Conservation (phyloP, 495 filamentous ascomycete species). For the Podospora pseudopauciseta region DNA sequence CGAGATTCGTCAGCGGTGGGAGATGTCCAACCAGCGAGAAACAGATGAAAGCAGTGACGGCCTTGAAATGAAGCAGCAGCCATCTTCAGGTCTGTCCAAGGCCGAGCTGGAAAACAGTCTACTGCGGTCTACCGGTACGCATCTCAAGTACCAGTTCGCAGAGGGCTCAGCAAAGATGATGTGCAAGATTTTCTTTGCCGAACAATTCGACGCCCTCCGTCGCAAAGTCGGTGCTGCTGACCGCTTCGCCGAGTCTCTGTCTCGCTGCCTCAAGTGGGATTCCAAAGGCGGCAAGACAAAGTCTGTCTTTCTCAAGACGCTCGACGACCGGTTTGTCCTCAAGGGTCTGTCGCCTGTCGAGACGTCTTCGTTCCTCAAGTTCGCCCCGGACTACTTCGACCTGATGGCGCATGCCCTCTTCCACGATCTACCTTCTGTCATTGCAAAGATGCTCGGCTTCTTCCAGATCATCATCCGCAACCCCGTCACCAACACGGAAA, state of each 20-base stretch:
- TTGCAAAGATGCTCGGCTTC: conserved; percentile 99
- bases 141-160: conserved; percentile 90
- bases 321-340: conserved; percentile 86
- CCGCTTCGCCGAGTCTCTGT: conserved; percentile 91
- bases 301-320: conserved; percentile 94
- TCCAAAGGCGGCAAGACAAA: conserved; percentile 98
- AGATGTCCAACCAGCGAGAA: conserved; percentile 28
- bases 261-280: conserved; percentile 95
- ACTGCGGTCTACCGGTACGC: conserved; percentile 76
- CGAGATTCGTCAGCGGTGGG: conserved; percentile 61
- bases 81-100: conserved; percentile 29
- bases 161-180: conserved; percentile 90
- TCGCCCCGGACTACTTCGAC: conserved; percentile 94
- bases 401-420: conserved; percentile 96
- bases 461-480: conserved; percentile 98
- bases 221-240: conserved; percentile 89
- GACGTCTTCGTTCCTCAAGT: conserved; percentile 87
- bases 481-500: conserved; percentile 82
- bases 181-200: conserved; percentile 96
- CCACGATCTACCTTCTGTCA: conserved; percentile 92
- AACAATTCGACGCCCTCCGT: conserved; percentile 93
- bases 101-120: conserved; percentile 71
- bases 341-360: conserved; percentile 81
- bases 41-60: conserved; percentile 33
- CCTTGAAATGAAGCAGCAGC: conserved; percentile 27